These are phyloP conservation scores for Parathielavia hyrcaniae DNA, from an alignment of 495 filamentous ascomycete species.

Conservation along the genomic window DNA sequence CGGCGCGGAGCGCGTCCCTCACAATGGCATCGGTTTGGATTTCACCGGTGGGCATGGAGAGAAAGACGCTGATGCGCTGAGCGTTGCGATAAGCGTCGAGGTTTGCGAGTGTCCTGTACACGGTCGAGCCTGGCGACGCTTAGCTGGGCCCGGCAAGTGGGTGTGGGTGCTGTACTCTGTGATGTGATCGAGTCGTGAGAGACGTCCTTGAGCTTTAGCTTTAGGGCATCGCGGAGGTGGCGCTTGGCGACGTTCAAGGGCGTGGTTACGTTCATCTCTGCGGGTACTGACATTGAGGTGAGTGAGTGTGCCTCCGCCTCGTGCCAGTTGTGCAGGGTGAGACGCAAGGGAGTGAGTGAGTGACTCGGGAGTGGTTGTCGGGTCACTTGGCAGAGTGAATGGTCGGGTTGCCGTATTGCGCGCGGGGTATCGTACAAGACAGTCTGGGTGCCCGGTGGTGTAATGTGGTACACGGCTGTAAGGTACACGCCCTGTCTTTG, in stretches of 20 bases:
- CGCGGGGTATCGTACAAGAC: too few relatives aligned
- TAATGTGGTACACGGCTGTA: too few relatives aligned
- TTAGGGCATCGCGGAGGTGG: constrained; percentile 64
- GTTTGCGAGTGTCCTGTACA: constrained; percentile 50
- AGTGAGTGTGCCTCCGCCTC: not conserved
- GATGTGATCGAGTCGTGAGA: constrained; percentile 49
- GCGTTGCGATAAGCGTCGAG: constrained; percentile 59
- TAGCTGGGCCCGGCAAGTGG: not conserved
- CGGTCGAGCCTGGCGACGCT: constrained; percentile 47
- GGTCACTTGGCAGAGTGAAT: too few relatives aligned
- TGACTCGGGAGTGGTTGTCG: too few relatives aligned
- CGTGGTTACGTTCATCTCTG: constrained; percentile 22
- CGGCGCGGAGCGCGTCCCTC: constrained; percentile 63
- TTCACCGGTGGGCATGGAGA: constrained; percentile 86
- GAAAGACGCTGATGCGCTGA: constrained; percentile 71
- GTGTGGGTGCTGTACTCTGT: constrained; percentile 56
- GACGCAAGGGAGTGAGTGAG: too few relatives aligned
- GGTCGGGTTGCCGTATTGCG: too few relatives aligned
- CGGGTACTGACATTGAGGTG: not conserved
- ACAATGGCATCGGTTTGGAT: constrained; percentile 76
- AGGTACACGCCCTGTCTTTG: too few relatives aligned
- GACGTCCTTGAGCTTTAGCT: constrained; percentile 52
- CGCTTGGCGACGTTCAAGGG: constrained; percentile 55
- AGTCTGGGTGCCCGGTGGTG: too few relatives aligned
- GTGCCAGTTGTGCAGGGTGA: not conserved